A percentile compares a stretch with the other conserved stretches of the same genome.
These are phyloP conservation scores for Sporothrix sp. DNA, from an alignment of 2,329 filamentous ascomycete genomes.

Conservation along the genomic window DNA sequence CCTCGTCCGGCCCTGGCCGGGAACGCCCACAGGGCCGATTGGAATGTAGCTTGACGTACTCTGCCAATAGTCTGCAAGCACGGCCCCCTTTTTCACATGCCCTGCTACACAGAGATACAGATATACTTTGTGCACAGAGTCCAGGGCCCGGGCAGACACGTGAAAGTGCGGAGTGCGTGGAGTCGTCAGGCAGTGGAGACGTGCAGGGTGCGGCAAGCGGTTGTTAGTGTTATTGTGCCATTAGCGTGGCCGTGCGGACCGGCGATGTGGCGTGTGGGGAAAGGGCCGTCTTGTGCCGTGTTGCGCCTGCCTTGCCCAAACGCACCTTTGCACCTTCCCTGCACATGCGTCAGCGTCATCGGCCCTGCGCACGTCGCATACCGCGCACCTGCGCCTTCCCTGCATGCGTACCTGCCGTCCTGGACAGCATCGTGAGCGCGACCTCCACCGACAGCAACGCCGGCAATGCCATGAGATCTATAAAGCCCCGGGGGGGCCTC, in stretches of 20 bases:
- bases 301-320: background rate
- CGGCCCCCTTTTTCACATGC: too few species aligned
- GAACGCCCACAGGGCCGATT: too few species aligned
- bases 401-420: background rate
- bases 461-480: slow-evolving; percentile 1
- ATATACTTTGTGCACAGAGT: too few species aligned
- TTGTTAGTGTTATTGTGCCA: too few species aligned
- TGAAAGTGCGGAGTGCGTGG: background rate
- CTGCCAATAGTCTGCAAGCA: too few species aligned
- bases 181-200: background rate
- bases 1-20: too few species aligned
- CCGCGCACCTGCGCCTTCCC: background rate
- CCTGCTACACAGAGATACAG: too few species aligned
- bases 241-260: too few species aligned
- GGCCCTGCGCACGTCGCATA: background rate
- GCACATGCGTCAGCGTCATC: too few species aligned
- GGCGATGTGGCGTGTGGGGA: slow-evolving; percentile 4
- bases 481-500: background rate
- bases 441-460: background rate
- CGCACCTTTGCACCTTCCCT: too few species aligned
- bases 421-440: background rate
- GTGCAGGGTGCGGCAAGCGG: background rate
- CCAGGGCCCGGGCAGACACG: too few species aligned
- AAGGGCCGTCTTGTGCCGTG: slow-evolving; percentile 1
- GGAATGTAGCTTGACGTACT: too few species aligned